phyloP scores from a whole-genome alignment of 768 basidiomycete species.

The Russula olivacea region DNA sequence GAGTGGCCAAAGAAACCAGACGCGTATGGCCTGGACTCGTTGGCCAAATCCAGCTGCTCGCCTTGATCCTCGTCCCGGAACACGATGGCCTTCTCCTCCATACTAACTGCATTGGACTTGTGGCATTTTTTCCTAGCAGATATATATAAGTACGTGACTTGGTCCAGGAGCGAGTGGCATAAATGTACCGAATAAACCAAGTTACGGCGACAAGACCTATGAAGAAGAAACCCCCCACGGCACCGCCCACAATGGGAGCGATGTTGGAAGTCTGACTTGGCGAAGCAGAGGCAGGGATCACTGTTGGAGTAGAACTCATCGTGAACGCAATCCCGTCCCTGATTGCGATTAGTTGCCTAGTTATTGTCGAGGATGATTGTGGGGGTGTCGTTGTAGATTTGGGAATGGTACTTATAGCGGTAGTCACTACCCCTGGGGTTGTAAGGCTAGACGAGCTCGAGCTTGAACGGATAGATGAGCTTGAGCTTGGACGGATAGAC shows the following conservation, averaged over 20 bases:
- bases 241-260: too few relatives aligned
- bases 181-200: conserved; percentile 20
- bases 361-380: conserved; percentile 1
- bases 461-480: too few relatives aligned
- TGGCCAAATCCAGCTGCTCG: conserved; percentile 9
- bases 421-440: too few relatives aligned
- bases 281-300: neutral
- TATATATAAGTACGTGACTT: neutral
- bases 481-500: too few relatives aligned
- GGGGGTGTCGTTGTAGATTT: neutral
- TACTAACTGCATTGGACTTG: neutral
- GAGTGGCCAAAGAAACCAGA: conserved; percentile 19
- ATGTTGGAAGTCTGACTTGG: too few relatives aligned
- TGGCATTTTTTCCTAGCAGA: conserved; percentile 14
- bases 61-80: conserved; percentile 16
- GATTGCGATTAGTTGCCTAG: neutral
- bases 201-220: conserved; percentile 9
- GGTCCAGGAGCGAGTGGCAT: neutral
- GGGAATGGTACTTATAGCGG: neutral
- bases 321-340: conserved; percentile 1
- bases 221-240: neutral
- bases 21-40: conserved; percentile 20
- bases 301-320: conserved; percentile 5
- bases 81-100: conserved; percentile 19
- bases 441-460: neutral